phyloP scores from a whole-genome alignment of 1,284 basidiomycete genomes.

The Megacollybia platyphylla region DNA sequence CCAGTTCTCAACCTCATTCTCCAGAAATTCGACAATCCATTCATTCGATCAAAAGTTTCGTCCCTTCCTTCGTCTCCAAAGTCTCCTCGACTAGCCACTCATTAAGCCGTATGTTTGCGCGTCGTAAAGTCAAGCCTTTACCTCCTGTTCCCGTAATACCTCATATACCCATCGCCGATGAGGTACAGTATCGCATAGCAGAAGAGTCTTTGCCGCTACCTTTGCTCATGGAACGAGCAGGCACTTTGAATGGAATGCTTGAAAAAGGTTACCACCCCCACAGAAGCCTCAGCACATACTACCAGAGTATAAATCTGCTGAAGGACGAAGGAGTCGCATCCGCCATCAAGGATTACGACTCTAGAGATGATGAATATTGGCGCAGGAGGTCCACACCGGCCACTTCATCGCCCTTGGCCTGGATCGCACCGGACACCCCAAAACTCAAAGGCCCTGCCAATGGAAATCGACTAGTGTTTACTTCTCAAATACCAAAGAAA shows the following conservation, averaged over 20 bases:
- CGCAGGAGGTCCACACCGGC: not conserved
- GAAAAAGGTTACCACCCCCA: conserved; percentile 40
- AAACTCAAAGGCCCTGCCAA: not conserved
- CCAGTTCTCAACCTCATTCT: conserved; percentile 1
- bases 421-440: not conserved
- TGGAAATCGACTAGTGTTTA: conserved; percentile 1
- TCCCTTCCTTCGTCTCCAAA: conserved; percentile 36
- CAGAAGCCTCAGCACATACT: conserved; percentile 21
- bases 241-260: conserved; percentile 31
- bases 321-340: conserved; percentile 13
- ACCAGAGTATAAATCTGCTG: conserved; percentile 6
- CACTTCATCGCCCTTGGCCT: not conserved
- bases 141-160: conserved; percentile 41
- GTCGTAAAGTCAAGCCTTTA: conserved; percentile 35
- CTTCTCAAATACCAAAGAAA: conserved; percentile 12
- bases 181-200: conserved; percentile 24
- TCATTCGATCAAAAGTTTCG: conserved; percentile 32
- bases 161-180: conserved; percentile 24
- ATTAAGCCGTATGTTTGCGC: conserved; percentile 22
- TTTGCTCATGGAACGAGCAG: conserved; percentile 38
- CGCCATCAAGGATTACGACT: conserved; percentile 10
- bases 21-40: conserved; percentile 20
- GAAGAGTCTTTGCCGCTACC: conserved; percentile 37
- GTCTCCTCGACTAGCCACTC: conserved; percentile 24
- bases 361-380: conserved; percentile 2